Base-by-base conservation (phyloP, 2,329 filamentous ascomycete species). In the Sclerotinia minor region DNA sequence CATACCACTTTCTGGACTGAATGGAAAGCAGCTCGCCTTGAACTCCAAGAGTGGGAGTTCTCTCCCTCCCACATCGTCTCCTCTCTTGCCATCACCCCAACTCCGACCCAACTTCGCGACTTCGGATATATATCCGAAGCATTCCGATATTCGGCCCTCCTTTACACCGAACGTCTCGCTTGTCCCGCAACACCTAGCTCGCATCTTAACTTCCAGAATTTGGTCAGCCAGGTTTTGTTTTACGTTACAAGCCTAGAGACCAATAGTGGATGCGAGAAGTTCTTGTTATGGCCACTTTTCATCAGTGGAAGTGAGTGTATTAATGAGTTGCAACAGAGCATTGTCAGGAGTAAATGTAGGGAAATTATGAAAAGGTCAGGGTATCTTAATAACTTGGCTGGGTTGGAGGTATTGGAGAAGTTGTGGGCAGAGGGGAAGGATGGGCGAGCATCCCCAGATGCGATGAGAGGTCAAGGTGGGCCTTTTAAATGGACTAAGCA, bases 261-360 rank as follows among this genome's bases (percentile, higher is more conserved):
- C 3, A 90, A 85, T 52, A 88, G 86, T 74, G 85, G 84, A 59
- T 89, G 90, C 49, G 90, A 96, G 67, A 96, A 97, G 76, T 97
- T 96, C 77, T 81, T 97, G 13, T 86, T 97, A 11, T 97, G 94
- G 94, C 94, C 94, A 3, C 84, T 97, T 3, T 97, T 97, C 77
- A 90, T 97, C 64, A 89, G 90, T 0, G 94, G 94, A 26, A 93
- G 92, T 29, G 94, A 97, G 80, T 96, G 92, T 74, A 89, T 95
- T 71, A 90, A 92, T 72, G 87, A 91, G 74, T 82, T 88, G 63
- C 91, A 97, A 75, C 90, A 94, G 71, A 86, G 87, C 68, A 87
- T 94, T 68, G 90, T 97, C 64, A 87, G 93, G 65, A 84, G 87
- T 72, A 89, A 93, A 73, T 96, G 92, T 79, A 84, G 89, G 55